A percentile compares a stretch with the other conserved stretches of the same genome.
phyloP scores from a whole-genome alignment of 139 green algal genomes.

The Tetradesmus lagerheimii region DNA sequence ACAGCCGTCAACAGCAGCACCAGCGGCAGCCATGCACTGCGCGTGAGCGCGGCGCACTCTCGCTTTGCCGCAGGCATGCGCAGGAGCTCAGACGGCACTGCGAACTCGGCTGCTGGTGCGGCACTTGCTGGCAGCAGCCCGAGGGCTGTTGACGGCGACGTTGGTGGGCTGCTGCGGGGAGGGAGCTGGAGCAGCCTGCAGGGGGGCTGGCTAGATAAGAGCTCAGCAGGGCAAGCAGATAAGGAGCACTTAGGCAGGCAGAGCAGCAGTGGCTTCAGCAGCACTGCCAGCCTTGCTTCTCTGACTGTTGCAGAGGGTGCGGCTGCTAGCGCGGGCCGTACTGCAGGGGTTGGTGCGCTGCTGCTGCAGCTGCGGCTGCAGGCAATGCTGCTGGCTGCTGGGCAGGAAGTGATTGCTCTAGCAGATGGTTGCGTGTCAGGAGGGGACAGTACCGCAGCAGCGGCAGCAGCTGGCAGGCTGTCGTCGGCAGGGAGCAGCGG shows the following conservation, averaged over 20 bases:
- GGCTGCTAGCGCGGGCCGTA: neutral
- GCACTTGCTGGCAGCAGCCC: slow-evolving; percentile 21
- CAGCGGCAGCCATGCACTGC: neutral
- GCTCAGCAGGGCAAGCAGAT: neutral
- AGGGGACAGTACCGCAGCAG: neutral
- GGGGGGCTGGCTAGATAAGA: neutral
- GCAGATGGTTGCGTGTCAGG: neutral
- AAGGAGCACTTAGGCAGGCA: neutral
- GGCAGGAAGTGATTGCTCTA: slow-evolving; percentile 12
- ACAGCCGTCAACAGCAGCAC: neutral
- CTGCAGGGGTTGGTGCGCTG: neutral
- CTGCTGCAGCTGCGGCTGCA: slow-evolving; percentile 35
- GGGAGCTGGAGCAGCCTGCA: slow-evolving; percentile 34
- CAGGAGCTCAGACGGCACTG: neutral
- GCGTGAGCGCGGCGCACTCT: neutral
- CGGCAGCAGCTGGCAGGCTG: neutral
- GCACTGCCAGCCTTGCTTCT: neutral
- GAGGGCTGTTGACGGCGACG: neutral
- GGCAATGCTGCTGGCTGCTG: slow-evolving; percentile 22
- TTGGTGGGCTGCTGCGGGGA: slow-evolving; percentile 29
- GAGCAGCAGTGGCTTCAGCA: slow-evolving; percentile 36
- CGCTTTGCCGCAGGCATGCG: slow-evolving; percentile 8
- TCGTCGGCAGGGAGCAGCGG: neutral
- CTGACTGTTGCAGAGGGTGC: neutral
- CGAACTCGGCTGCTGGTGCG: neutral